phyloP scores from a whole-genome alignment of 768 basidiomycete species.

The Albatrellus ellisii region DNA sequence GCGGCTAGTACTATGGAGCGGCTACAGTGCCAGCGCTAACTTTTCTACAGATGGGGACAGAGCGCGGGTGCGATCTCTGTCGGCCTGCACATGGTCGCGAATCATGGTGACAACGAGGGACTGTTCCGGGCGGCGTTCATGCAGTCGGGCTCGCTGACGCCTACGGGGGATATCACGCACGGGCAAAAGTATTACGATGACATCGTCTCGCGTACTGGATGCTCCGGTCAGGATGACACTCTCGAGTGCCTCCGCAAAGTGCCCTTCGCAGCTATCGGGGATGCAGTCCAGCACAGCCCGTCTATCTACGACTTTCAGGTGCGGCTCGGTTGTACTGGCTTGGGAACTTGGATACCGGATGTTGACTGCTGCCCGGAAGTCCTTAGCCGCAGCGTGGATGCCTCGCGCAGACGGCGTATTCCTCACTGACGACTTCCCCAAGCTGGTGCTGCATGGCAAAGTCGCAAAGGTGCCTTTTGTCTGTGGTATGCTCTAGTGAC shows the following conservation, averaged over 20 bases:
- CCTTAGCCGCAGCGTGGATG: slow-evolving; percentile 3
- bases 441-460: slow-evolving; percentile 3
- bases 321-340: neutral
- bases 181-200: slow-evolving; percentile 11
- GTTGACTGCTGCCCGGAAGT: neutral
- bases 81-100: slow-evolving; percentile 14
- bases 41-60: slow-evolving; percentile 17
- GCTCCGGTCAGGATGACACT: slow-evolving; percentile 1
- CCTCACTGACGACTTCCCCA: slow-evolving; percentile 5
- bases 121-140: slow-evolving; percentile 12
- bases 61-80: slow-evolving; percentile 24
- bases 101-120: slow-evolving; percentile 9
- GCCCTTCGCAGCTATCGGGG: neutral
- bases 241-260: slow-evolving; percentile 9
- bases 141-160: slow-evolving; percentile 12
- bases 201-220: neutral
- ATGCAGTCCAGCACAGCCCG: neutral
- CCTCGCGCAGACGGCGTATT: slow-evolving; percentile 12
- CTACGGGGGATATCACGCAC: slow-evolving; percentile 1
- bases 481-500: neutral
- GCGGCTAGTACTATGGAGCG: neutral
- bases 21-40: neutral
- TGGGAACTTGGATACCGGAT: no score
- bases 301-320: neutral
- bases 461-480: slow-evolving; percentile 9